Evolutionary conservation across 78 protist species (phyloP).

Genomic region (Dictyostelium purpureum): DNA sequence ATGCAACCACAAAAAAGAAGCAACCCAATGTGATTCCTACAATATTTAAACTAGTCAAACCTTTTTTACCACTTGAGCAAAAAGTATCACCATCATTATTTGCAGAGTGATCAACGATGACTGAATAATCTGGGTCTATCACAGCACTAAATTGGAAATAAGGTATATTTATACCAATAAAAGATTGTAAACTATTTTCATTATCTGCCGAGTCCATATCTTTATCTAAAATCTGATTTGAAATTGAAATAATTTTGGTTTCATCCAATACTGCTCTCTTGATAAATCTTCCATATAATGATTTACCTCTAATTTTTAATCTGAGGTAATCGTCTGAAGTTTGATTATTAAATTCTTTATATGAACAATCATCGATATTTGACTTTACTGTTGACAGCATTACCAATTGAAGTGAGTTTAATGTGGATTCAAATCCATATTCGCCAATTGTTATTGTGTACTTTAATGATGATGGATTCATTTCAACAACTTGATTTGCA

Average conservation of each 20-base stretch:
- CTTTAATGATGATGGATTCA: slow-evolving; percentile 13
- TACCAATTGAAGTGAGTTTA: neutral
- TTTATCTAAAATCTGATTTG: neutral
- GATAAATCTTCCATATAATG: neutral
- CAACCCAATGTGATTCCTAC: neutral
- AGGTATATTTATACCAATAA: neutral
- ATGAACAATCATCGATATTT: neutral
- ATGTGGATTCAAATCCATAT: neutral
- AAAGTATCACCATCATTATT: neutral
- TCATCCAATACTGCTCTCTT: neutral
- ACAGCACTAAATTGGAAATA: neutral
- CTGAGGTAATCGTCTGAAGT: neutral
- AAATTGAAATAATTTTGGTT: neutral
- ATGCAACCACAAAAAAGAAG: neutral
- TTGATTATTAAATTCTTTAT: neutral
- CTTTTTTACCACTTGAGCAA: neutral
- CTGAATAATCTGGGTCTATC: neutral
- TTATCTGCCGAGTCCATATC: no score
- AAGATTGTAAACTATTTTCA: neutral
- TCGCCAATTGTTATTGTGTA: neutral
- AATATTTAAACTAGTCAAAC: neutral
- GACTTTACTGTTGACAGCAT: neutral
- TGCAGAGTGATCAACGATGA: neutral
- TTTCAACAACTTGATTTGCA: neutral
- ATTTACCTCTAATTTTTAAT: neutral